phyloP scores from a whole-genome alignment of 306 rosid genomes.

The Casuarina equisetifolia region DNA sequence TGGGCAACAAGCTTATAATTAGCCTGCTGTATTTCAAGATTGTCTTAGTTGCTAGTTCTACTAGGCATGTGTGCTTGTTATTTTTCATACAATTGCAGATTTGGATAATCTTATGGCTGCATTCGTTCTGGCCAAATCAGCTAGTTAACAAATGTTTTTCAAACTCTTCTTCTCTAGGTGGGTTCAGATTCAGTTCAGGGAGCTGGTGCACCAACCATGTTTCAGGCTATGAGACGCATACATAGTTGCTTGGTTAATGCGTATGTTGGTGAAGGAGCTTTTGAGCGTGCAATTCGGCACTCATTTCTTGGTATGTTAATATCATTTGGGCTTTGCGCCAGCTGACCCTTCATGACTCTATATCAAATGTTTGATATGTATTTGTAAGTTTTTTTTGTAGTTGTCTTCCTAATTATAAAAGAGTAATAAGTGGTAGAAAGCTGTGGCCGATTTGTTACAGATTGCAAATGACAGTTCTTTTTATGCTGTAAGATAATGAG shows the following conservation, averaged over 20 bases:
- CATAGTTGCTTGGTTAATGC: constrained; percentile 52
- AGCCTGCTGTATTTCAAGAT: not conserved
- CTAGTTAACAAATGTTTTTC: constrained; percentile 7
- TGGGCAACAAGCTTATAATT: constrained; percentile 1
- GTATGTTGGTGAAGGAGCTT: constrained; percentile 70
- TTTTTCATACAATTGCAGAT: not conserved
- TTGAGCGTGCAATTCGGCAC: constrained; percentile 82
- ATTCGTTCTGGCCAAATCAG: constrained; percentile 6
- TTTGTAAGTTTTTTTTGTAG: too few species aligned
- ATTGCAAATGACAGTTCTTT: too few species aligned
- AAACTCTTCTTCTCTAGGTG: constrained; percentile 62
- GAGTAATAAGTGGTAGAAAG: too few species aligned
- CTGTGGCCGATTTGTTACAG: too few species aligned
- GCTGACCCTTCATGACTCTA: constrained; percentile 1
- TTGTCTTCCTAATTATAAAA: too few species aligned
- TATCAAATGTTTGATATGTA: too few species aligned
- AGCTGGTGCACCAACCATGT: constrained; percentile 99
- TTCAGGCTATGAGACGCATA: constrained; percentile 95
- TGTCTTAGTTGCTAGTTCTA: constrained; percentile 10
- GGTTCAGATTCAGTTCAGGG: constrained; percentile 97
- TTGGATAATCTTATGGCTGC: not conserved
- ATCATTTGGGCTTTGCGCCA: not conserved
- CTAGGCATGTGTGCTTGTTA: not conserved
- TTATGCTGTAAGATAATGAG: too few species aligned
- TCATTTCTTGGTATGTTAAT: constrained; percentile 77